A percentile compares a stretch with the other conserved stretches of the same genome.
phyloP scores from a whole-genome alignment of 768 basidiomycete species.

The Boletus bicolor region DNA sequence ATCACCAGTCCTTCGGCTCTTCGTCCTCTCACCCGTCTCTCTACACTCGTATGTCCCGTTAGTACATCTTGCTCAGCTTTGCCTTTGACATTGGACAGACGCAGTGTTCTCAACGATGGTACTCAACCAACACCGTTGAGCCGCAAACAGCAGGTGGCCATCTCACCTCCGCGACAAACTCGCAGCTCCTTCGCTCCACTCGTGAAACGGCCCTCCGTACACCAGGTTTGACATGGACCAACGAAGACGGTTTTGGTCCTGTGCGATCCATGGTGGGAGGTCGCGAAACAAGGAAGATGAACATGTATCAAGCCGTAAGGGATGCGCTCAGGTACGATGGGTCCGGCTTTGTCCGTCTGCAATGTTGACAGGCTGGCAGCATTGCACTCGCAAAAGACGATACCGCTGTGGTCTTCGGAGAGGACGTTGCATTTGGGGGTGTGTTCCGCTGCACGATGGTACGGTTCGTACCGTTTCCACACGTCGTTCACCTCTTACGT shows the following conservation, averaged over 20 bases:
- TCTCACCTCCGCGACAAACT: constrained; percentile 67
- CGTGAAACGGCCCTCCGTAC: constrained; percentile 71
- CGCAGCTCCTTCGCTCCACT: constrained; percentile 58
- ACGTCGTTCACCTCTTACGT: neutral
- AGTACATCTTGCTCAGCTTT: neutral
- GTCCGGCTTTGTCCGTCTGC: neutral
- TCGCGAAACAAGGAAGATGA: constrained; percentile 92
- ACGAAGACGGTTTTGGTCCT: constrained; percentile 47
- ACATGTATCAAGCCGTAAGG: constrained; percentile 87
- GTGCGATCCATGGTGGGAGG: constrained; percentile 57
- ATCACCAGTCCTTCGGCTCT: constrained; percentile 8
- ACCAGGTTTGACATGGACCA: constrained; percentile 68
- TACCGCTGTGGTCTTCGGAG: constrained; percentile 84
- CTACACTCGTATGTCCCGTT: constrained; percentile 15
- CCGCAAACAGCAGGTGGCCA: constrained; percentile 81
- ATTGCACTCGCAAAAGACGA: constrained; percentile 85
- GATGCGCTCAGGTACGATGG: constrained; percentile 75
- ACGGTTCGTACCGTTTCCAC: constrained; percentile 22
- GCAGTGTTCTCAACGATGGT: constrained; percentile 36
- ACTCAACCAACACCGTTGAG: constrained; percentile 49
- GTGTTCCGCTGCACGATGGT: constrained; percentile 95
- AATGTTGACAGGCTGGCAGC: constrained; percentile 37
- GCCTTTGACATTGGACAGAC: constrained; percentile 1
- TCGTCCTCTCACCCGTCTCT: constrained; percentile 20
- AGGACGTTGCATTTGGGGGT: constrained; percentile 90